A percentile compares a stretch with the other conserved stretches of the same genome.
phyloP scores from a whole-genome alignment of 148 eudicot genomes.

The Camellia granthamiana region DNA sequence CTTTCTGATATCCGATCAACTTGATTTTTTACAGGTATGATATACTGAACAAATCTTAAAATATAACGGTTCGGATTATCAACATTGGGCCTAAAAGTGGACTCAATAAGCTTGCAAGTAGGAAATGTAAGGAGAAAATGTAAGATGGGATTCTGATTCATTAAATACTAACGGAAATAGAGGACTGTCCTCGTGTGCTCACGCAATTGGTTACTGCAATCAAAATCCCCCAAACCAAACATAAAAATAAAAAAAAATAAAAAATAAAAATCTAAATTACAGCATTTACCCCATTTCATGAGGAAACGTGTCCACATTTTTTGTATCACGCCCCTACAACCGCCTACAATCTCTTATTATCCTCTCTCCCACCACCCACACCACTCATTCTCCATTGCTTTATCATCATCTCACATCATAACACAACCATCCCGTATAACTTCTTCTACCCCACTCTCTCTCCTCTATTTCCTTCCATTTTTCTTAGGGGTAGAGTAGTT shows the following conservation, averaged over 20 bases:
- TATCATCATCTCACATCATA: not conserved
- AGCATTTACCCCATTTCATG: constrained; percentile 48
- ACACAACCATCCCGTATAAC: too few relatives aligned
- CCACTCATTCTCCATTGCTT: not conserved
- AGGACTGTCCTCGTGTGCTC: constrained; percentile 37
- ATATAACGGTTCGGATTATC: too few relatives aligned
- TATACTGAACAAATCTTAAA: too few relatives aligned
- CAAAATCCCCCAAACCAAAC: not conserved
- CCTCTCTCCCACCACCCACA: not conserved
- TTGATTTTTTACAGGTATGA: too few relatives aligned
- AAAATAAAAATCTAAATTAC: not conserved
- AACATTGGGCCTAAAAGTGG: too few relatives aligned
- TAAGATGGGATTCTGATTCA: not conserved
- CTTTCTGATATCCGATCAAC: too few relatives aligned
- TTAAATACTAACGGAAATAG: not conserved
- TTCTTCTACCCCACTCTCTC: not conserved
- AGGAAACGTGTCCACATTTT: constrained; percentile 34
- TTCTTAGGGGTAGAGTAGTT: too few relatives aligned
- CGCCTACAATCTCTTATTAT: too few relatives aligned
- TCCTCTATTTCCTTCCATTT: not conserved
- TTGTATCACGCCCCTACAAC: constrained; percentile 15
- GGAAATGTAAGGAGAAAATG: too few relatives aligned
- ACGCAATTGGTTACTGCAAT: constrained; percentile 34
- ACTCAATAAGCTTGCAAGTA: too few relatives aligned
- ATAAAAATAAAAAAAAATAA: not conserved